A percentile compares a stretch with the other conserved stretches of the same genome.
phyloP scores from a whole-genome alignment of 768 basidiomycete genomes.

The Kwoniella newhampshirensis region DNA sequence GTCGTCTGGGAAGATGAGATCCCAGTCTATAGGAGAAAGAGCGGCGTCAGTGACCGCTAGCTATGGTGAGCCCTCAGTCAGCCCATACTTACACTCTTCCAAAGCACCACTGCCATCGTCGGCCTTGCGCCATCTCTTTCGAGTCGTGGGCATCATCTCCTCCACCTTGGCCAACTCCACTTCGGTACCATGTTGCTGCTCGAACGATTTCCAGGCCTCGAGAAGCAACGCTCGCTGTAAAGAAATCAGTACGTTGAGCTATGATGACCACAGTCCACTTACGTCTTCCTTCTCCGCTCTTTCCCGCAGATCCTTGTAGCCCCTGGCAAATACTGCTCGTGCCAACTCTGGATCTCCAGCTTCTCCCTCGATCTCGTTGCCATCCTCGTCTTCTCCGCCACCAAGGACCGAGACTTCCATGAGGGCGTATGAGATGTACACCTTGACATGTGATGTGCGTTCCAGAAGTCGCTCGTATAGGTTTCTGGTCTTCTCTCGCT shows the following conservation, averaged over 20 bases:
- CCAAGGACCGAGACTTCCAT: slow-evolving; percentile 74
- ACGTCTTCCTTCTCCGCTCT: slow-evolving; percentile 87
- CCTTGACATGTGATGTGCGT: slow-evolving; percentile 86
- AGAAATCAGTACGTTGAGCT: slow-evolving; percentile 6
- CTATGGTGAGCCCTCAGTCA: background rate
- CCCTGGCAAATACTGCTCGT: slow-evolving; percentile 77
- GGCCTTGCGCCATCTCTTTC: slow-evolving; percentile 78
- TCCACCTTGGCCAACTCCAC: slow-evolving; percentile 79
- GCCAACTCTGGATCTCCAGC: slow-evolving; percentile 68
- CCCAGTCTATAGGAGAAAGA: slow-evolving; percentile 68
- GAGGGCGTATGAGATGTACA: slow-evolving; percentile 88
- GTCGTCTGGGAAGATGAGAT: slow-evolving; percentile 93
- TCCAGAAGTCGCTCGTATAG: slow-evolving; percentile 84
- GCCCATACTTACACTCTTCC: slow-evolving; percentile 63
- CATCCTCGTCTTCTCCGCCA: slow-evolving; percentile 52
- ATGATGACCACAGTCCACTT: slow-evolving; percentile 32
- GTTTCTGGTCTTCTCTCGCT: slow-evolving; percentile 75
- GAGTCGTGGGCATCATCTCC: slow-evolving; percentile 88
- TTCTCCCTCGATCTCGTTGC: slow-evolving; percentile 62
- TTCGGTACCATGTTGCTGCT: slow-evolving; percentile 71
- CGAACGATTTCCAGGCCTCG: slow-evolving; percentile 93
- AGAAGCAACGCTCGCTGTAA: slow-evolving; percentile 81
- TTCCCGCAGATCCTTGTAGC: slow-evolving; percentile 79
- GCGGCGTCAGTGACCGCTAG: background rate
- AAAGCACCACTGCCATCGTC: slow-evolving; percentile 75